Conservation (phyloP, 441 rosid species). For the Viola pubescens region DNA sequence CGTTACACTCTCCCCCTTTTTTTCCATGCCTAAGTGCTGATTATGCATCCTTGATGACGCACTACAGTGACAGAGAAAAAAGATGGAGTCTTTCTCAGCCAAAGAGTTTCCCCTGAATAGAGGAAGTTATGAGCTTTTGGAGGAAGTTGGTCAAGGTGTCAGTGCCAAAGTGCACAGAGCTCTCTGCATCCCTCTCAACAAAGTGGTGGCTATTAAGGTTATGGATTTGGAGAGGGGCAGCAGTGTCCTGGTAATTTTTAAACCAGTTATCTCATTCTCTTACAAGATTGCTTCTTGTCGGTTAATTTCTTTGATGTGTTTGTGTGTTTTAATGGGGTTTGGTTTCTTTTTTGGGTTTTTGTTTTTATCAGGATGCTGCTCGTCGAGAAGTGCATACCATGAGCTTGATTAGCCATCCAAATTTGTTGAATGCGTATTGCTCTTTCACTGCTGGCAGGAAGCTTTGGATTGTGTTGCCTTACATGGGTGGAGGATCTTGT, state of each 20-base stretch:
- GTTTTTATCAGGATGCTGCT: slow-evolving; percentile 81
- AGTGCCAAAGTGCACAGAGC: slow-evolving; percentile 91
- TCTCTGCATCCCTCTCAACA: slow-evolving; percentile 83
- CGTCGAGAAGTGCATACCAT: slow-evolving; percentile 96
- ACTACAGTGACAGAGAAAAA: slow-evolving; percentile 8
- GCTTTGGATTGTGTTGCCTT: slow-evolving; percentile 99
- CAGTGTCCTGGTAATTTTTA: slow-evolving; percentile 79
- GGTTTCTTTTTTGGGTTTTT: slow-evolving; percentile 1
- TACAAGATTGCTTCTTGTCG: too few species aligned
- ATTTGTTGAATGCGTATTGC: slow-evolving; percentile 82
- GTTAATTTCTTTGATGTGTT: too few species aligned
- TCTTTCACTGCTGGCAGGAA: slow-evolving; percentile 76
- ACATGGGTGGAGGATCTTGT: slow-evolving; percentile 98
- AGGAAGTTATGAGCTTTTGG: slow-evolving; percentile 67
- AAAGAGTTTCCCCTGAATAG: slow-evolving; percentile 71
- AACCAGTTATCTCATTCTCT: too few species aligned
- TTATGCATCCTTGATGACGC: too few species aligned
- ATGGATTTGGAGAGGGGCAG: slow-evolving; percentile 96
- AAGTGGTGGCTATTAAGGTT: slow-evolving; percentile 84
- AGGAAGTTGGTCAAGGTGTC: slow-evolving; percentile 99
- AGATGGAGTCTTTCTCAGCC: slow-evolving; percentile 55
- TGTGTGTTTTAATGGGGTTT: too few species aligned
- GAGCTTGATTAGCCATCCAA: slow-evolving; percentile 89
- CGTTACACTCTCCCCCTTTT: too few species aligned
- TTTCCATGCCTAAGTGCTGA: too few species aligned